Percentiles rank a stretch among this genome's conserved stretches.
Conservation (phyloP, 768 basidiomycete species). For the Lepiota venenata region DNA sequence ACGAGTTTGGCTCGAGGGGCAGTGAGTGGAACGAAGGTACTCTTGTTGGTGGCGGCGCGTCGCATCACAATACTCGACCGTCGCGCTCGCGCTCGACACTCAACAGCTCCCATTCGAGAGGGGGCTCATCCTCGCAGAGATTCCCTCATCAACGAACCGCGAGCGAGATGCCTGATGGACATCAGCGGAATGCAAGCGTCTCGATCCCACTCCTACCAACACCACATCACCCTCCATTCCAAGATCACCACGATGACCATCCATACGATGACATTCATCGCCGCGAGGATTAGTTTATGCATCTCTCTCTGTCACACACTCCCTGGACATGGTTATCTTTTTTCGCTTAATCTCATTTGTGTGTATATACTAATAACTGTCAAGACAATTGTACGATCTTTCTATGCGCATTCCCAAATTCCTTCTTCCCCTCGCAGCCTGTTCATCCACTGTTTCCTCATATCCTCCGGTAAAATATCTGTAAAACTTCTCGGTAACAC, state of each 20-base stretch:
- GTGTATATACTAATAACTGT: not conserved
- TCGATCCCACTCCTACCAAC: constrained; percentile 4
- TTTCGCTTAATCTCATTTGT: not conserved
- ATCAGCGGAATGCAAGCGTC: constrained; percentile 3
- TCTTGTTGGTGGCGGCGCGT: constrained; percentile 11
- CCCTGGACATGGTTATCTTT: not conserved
- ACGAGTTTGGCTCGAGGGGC: constrained; percentile 13
- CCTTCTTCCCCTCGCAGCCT: constrained; percentile 8
- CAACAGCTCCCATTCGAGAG: constrained; percentile 4
- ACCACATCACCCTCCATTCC: not conserved
- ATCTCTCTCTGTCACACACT: not conserved
- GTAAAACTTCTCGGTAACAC: not conserved
- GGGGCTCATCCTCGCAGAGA: not conserved
- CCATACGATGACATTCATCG: not conserved
- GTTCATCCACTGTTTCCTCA: not conserved
- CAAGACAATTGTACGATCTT: not conserved
- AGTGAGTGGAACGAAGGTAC: constrained; percentile 18
- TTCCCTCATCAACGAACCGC: constrained; percentile 8
- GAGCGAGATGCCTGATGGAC: not conserved
- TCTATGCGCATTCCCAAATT: not conserved
- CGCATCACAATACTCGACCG: not conserved
- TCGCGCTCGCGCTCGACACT: not conserved
- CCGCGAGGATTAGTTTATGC: not conserved
- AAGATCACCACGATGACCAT: not conserved
- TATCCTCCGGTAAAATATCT: not conserved